A percentile compares a stretch with the other conserved stretches of the same genome.
Evolutionary conservation across 441 rosid species (phyloP).

Genomic region (Jatropha podagrica): DNA sequence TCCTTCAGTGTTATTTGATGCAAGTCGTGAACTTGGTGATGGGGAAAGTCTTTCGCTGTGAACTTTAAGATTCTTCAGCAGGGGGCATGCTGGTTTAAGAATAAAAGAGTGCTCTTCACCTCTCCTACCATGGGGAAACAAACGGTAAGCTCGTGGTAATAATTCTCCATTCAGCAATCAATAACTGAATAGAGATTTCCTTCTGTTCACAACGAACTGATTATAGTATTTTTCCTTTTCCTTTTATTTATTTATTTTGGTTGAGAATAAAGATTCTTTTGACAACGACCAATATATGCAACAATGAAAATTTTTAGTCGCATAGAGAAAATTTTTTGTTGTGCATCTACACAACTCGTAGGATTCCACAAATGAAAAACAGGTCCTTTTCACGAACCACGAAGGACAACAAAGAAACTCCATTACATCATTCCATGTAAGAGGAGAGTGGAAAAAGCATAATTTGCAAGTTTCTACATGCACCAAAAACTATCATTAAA

Average conservation of each 20-base stretch:
- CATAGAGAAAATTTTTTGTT: background rate
- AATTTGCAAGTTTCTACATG: background rate
- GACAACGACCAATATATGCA: background rate
- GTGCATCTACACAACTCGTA: background rate
- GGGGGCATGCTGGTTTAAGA: constrained; percentile 71
- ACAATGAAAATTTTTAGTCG: background rate
- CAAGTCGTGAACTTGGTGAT: constrained; percentile 46
- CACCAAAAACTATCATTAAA: background rate
- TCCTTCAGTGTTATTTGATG: constrained; percentile 50
- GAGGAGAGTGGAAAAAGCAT: background rate
- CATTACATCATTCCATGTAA: constrained; percentile 1
- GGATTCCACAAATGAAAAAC: background rate
- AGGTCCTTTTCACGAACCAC: background rate
- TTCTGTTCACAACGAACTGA: background rate
- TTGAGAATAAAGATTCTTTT: background rate
- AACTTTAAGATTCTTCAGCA: constrained; percentile 55
- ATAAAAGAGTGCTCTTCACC: constrained; percentile 99
- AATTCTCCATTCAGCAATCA: background rate
- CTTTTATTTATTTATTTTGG: too few species aligned
- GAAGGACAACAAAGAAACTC: background rate
- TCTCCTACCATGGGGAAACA: constrained; percentile 58
- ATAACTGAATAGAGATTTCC: background rate
- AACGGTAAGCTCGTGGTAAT: constrained; percentile 18
- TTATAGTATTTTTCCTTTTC: background rate
- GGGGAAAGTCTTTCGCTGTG: constrained; percentile 48